These are phyloP conservation scores for Penicillium silybi DNA, from an alignment of 495 filamentous ascomycete species.

Conservation along the genomic window DNA sequence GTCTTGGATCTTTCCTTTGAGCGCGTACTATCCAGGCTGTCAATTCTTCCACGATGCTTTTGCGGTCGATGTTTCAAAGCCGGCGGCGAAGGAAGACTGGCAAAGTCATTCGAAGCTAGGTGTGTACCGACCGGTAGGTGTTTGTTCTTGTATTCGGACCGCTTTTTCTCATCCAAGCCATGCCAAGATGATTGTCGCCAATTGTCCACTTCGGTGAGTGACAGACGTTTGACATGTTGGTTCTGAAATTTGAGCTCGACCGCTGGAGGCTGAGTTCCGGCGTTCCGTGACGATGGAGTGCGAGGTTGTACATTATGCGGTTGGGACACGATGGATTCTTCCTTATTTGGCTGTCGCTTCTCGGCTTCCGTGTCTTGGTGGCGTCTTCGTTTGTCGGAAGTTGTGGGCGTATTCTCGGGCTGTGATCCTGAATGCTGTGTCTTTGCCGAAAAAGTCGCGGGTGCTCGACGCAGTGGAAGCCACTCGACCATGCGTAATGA, in stretches of 20 bases:
- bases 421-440: conserved; percentile 1
- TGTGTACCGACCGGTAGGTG: conserved; percentile 31
- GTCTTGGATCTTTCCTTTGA: conserved; percentile 27
- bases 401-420: conserved; percentile 7
- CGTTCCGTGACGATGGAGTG: conserved; percentile 32
- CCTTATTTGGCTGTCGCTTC: conserved; percentile 8
- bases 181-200: conserved; percentile 33
- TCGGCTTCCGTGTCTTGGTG: conserved; percentile 4
- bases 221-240: conserved; percentile 40
- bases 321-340: not conserved
- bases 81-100: conserved; percentile 38
- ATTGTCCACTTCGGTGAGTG: conserved; percentile 36
- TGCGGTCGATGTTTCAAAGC: conserved; percentile 42
- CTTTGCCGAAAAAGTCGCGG: conserved; percentile 16
- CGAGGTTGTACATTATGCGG: conserved; percentile 16
- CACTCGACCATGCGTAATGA: conserved; percentile 78
- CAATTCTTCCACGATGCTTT: conserved; percentile 39
- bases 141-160: conserved; percentile 26
- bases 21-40: conserved; percentile 16
- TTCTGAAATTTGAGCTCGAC: conserved; percentile 37
- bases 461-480: conserved; percentile 53
- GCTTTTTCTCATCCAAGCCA: conserved; percentile 32
- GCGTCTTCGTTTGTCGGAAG: conserved; percentile 5
- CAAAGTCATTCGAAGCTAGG: conserved; percentile 21
- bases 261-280: conserved; percentile 22